phyloP scores from a whole-genome alignment of 2,329 filamentous ascomycete genomes.

The Ophiostoma tasmaniense region DNA sequence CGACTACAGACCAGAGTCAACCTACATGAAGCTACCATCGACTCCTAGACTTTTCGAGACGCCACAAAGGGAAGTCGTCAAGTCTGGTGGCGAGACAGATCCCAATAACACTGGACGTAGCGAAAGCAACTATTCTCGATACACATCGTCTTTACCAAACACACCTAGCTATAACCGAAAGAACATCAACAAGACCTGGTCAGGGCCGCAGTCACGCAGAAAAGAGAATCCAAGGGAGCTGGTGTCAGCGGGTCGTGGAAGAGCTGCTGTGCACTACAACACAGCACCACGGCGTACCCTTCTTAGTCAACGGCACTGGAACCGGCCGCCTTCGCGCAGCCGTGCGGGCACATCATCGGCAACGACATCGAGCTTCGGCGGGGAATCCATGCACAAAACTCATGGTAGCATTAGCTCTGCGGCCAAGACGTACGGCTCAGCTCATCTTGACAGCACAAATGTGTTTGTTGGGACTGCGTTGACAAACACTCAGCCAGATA shows the following conservation, averaged over 20 bases:
- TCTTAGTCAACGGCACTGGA: slow-evolving; percentile 13
- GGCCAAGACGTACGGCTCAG: neutral
- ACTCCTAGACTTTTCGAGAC: neutral
- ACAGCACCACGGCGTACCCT: slow-evolving; percentile 3
- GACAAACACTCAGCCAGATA: neutral
- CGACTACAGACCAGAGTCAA: neutral
- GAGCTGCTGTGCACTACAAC: neutral
- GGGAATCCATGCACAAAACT: neutral
- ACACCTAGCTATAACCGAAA: neutral
- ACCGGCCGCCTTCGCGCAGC: neutral
- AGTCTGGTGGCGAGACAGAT: neutral
- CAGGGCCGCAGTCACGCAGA: slow-evolving; percentile 6
- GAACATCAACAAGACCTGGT: slow-evolving; percentile 17
- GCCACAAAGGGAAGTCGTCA: neutral
- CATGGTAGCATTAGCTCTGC: neutral
- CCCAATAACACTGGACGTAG: neutral
- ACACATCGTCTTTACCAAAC: slow-evolving; percentile 1
- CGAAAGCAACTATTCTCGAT: slow-evolving; percentile 15
- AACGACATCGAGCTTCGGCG: neutral
- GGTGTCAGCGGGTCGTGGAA: neutral
- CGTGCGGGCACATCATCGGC: neutral
- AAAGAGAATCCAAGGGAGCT: slow-evolving; percentile 16
- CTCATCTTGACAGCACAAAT: neutral
- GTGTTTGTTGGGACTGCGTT: neutral
- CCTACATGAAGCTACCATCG: neutral